Evolutionary conservation across 441 rosid species (phyloP), one percentile per base, ranked within the genome.

Genomic region (Daphne laureola): DNA sequence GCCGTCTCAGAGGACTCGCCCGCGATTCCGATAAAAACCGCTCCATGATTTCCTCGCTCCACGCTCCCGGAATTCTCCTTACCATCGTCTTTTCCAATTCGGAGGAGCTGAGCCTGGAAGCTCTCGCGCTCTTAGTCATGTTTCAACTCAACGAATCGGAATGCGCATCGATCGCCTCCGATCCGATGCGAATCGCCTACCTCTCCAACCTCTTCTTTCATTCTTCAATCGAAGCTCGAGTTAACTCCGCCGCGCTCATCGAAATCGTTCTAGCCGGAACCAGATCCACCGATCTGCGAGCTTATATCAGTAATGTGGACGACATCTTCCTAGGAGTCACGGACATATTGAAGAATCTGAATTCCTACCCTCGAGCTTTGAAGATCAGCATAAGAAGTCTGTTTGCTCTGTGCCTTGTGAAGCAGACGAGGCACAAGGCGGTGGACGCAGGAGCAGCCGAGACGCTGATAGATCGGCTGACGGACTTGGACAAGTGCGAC

Each of bases 11-110:
- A 65, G 82, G 76, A 1, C 81, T 86, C 61, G 87, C 97, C 1
- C 81, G 89, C 1, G 97, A 90, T 67, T 82, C 93, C 31, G 97
- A 86, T 0, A 82, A 82, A 54, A 88, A 92, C 50, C 83, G 91
- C 16, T 64, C 80, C 14, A 42, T 86, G 46, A 84, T 92, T 49
- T 73, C 93, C 2, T 73, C 86, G 0, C 77, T 54, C 36, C 73
- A 81, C 74, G 87, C 71, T 0, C 64, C 72, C 3, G 83, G 69
- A 42, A 18, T 78, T 46, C 57, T 79, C 42, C 16, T 69, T 3
- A 63, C 49, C 14, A 51, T 84, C 11, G 12, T 88, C 12, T 83
- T 88, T 55, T 46, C 72, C 5, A 68, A 58, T 49, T 8, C 58
- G 0, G 70, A 38, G n/a, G 96, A 88, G 49, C 51, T 86, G 58